Evolutionary conservation across 2,329 filamentous ascomycete genomes (phyloP).

Genomic region (Intubia oerlemansii): DNA sequence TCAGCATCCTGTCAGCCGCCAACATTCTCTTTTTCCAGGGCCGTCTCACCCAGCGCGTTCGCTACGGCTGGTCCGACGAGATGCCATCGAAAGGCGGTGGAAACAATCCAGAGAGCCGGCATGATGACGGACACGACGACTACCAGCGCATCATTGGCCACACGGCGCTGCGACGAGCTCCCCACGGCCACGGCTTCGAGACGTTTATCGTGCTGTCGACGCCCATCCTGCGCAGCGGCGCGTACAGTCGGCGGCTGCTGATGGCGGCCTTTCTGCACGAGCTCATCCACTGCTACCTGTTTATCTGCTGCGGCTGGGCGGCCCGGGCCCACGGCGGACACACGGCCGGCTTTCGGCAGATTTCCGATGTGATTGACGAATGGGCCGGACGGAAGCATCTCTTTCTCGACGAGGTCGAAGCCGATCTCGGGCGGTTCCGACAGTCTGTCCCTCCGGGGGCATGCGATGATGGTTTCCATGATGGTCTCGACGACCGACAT

Average conservation of each 20-base stretch:
- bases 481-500: too few relatives aligned
- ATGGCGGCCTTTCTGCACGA: slow-evolving; percentile 46
- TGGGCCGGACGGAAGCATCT: slow-evolving; percentile 36
- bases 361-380: slow-evolving; percentile 35
- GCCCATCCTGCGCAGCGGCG: slow-evolving; percentile 31
- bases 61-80: slow-evolving; percentile 38
- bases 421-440: slow-evolving; percentile 23
- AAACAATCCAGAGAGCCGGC: too few relatives aligned
- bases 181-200: slow-evolving; percentile 29
- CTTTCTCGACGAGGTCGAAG: slow-evolving; percentile 36
- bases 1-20: slow-evolving; percentile 35
- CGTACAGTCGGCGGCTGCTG: slow-evolving; percentile 36
- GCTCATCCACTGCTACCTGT: slow-evolving; percentile 45
- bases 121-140: too few relatives aligned
- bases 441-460: too few relatives aligned
- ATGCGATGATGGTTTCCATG: too few relatives aligned
- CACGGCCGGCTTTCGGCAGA: slow-evolving; percentile 34
- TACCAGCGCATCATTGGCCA: slow-evolving; percentile 36
- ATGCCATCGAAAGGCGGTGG: too few relatives aligned
- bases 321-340: slow-evolving; percentile 35
- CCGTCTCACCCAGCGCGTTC: slow-evolving; percentile 31
- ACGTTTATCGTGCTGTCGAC: slow-evolving; percentile 40
- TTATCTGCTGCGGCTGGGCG: slow-evolving; percentile 37
- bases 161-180: slow-evolving; percentile 30
- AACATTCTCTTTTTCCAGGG: slow-evolving; percentile 43